These are phyloP conservation scores for Pseudocercospora cruenta DNA, from an alignment of 2,329 filamentous ascomycete genomes.

Conservation along the genomic window DNA sequence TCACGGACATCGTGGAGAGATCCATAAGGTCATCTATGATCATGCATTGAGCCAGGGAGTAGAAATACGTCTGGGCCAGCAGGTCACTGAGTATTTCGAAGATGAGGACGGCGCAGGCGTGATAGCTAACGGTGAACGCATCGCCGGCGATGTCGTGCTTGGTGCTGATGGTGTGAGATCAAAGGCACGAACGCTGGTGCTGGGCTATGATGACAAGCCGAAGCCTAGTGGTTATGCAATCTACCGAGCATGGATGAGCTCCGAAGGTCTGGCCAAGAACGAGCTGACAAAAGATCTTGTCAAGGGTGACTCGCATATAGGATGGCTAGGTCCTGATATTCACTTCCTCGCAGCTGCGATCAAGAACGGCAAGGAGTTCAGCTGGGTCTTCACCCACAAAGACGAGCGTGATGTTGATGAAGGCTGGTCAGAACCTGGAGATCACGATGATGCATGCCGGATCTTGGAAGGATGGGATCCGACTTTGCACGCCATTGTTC, in stretches of 20 bases:
- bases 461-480: constrained; percentile 51
- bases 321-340: constrained; percentile 58
- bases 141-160: constrained; percentile 54
- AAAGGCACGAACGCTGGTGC: constrained; percentile 54
- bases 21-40: constrained; percentile 41
- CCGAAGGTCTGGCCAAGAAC: constrained; percentile 54
- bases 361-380: constrained; percentile 57
- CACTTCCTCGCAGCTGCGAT: constrained; percentile 58
- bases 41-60: constrained; percentile 32
- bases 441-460: constrained; percentile 46
- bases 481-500: constrained; percentile 51
- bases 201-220: constrained; percentile 51
- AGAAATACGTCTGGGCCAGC: constrained; percentile 38
- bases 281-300: constrained; percentile 52
- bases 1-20: constrained; percentile 42
- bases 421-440: constrained; percentile 53
- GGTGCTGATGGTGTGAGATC: constrained; percentile 59
- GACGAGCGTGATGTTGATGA: constrained; percentile 53
- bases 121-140: constrained; percentile 39
- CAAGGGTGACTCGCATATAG: constrained; percentile 56
- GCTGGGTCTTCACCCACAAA: constrained; percentile 59
- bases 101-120: constrained; percentile 33
- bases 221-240: constrained; percentile 58
- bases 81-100: constrained; percentile 38
- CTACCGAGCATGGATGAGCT: constrained; percentile 57